A percentile compares a stretch with the other conserved stretches of the same genome.
Conservation (phyloP, 257 asterid genomes). For the Primulina eburnea region DNA sequence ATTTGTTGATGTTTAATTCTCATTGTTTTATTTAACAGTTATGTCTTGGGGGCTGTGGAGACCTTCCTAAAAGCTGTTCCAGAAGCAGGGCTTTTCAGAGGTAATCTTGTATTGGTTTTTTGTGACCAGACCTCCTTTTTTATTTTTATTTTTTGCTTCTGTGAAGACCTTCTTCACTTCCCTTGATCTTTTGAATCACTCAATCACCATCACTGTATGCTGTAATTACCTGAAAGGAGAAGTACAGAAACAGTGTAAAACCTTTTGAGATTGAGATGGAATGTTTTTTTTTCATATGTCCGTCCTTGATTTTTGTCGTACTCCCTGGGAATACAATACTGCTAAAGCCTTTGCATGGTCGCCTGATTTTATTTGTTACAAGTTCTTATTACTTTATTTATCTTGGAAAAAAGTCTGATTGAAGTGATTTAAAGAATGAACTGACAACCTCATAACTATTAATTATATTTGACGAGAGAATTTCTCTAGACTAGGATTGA, state of each 20-base stretch:
- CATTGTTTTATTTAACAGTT: conserved; percentile 42
- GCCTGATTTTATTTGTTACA: not conserved
- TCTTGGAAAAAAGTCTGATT: too few species aligned
- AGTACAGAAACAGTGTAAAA: not conserved
- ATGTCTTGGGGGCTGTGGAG: conserved; percentile 99
- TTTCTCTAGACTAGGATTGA: too few species aligned
- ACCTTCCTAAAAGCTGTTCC: conserved; percentile 94
- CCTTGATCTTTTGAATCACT: not conserved
- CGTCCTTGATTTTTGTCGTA: not conserved
- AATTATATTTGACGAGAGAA: too few species aligned
- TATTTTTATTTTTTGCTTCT: too few species aligned
- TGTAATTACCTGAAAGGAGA: not conserved
- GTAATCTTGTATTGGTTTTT: conserved; percentile 30
- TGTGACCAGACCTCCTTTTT: not conserved
- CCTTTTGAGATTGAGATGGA: conserved; percentile 7
- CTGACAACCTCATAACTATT: too few species aligned
- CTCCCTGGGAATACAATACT: conserved; percentile 1
- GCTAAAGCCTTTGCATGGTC: conserved; percentile 5
- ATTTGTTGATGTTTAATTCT: conserved; percentile 23
- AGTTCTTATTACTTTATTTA: too few species aligned
- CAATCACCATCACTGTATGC: not conserved
- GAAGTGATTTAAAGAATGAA: too few species aligned
- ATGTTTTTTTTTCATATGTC: not conserved
- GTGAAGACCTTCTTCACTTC: not conserved
- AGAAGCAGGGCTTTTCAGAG: conserved; percentile 89